Percentiles rank a stretch among this genome's conserved stretches.
Evolutionary conservation across 805 yeast species (phyloP).

Genomic region (Sungouiozyma ichnusensis): DNA sequence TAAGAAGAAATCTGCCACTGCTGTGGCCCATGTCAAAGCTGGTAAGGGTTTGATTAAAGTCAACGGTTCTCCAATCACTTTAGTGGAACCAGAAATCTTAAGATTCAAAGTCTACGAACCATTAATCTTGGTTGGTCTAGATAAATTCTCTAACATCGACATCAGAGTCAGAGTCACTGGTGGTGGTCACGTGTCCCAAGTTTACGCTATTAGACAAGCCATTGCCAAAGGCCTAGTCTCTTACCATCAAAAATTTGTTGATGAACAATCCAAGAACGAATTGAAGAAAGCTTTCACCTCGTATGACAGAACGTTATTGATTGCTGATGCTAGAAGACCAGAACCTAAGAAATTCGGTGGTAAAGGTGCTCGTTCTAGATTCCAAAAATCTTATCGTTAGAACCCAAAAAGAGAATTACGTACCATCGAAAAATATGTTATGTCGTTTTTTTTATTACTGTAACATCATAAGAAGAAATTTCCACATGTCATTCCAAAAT

Average conservation of each 20-base stretch:
- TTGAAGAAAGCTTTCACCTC: conserved; percentile 94
- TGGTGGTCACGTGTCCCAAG: conserved; percentile 99
- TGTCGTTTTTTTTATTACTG: conserved; percentile 1
- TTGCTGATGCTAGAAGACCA: conserved; percentile 99
- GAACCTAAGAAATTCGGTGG: conserved; percentile 99
- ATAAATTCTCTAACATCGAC: conserved; percentile 96
- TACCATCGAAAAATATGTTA: conserved; percentile 1
- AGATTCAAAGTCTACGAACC: conserved; percentile 99
- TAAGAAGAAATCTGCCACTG: conserved; percentile 99
- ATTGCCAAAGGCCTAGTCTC: conserved; percentile 99
- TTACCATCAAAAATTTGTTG: conserved; percentile 98
- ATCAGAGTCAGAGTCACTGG: conserved; percentile 98
- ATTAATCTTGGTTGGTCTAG: conserved; percentile 94
- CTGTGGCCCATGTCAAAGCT: conserved; percentile 99
- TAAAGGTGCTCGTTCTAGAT: conserved; percentile 99
- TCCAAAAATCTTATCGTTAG: conserved; percentile 99
- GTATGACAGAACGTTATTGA: conserved; percentile 98
- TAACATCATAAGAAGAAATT: conserved; percentile 1
- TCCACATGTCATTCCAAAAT: background rate
- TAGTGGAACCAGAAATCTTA: conserved; percentile 97
- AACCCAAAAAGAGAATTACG: conserved; percentile 1
- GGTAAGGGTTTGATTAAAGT: conserved; percentile 99
- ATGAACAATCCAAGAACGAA: conserved; percentile 99
- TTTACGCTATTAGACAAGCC: conserved; percentile 99
- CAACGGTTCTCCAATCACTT: conserved; percentile 98